Conservation (phyloP, 768 basidiomycete species). For the Rhizopogon roseolus region DNA sequence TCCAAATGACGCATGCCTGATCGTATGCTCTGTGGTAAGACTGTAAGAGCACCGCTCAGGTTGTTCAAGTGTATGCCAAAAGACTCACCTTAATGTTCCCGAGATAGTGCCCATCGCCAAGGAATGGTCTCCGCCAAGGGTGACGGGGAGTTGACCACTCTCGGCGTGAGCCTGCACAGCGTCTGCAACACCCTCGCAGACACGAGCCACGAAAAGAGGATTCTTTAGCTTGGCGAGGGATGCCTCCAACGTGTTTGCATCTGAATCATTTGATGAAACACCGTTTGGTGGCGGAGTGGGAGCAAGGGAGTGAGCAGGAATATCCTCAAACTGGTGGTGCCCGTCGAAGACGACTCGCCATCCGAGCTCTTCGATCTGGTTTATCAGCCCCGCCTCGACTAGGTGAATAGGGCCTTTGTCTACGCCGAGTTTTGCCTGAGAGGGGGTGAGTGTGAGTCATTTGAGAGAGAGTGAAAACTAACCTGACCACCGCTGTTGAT, state of each 20-base stretch:
- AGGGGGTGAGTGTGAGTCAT: conserved; percentile 6
- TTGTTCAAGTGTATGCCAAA: not conserved
- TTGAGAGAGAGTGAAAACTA: conserved; percentile 6
- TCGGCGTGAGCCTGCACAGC: conserved; percentile 71
- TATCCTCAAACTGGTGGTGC: conserved; percentile 83
- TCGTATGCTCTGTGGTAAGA: conserved; percentile 51
- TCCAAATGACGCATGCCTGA: conserved; percentile 87
- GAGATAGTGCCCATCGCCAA: conserved; percentile 92
- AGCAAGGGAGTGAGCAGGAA: conserved; percentile 34
- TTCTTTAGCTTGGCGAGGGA: conserved; percentile 90
- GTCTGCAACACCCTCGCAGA: conserved; percentile 73
- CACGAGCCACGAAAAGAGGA: conserved; percentile 80
- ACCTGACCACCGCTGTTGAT: conserved; percentile 26
- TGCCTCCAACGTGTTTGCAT: conserved; percentile 29
- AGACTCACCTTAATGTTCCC: conserved; percentile 70
- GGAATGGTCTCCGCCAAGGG: conserved; percentile 95
- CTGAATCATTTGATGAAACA: not conserved
- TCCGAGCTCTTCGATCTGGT: conserved; percentile 73
- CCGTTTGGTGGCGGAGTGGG: conserved; percentile 34
- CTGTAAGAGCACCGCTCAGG: conserved; percentile 1
- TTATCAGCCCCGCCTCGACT: conserved; percentile 78
- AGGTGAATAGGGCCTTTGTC: conserved; percentile 73
- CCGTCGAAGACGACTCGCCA: conserved; percentile 90
- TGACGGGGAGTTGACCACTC: conserved; percentile 81
- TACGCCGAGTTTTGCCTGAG: conserved; percentile 71